Evolutionary conservation across 495 filamentous ascomycete genomes (phyloP), one percentile per base, ranked within the genome.

Genomic region (Cenococcum geophilum): DNA sequence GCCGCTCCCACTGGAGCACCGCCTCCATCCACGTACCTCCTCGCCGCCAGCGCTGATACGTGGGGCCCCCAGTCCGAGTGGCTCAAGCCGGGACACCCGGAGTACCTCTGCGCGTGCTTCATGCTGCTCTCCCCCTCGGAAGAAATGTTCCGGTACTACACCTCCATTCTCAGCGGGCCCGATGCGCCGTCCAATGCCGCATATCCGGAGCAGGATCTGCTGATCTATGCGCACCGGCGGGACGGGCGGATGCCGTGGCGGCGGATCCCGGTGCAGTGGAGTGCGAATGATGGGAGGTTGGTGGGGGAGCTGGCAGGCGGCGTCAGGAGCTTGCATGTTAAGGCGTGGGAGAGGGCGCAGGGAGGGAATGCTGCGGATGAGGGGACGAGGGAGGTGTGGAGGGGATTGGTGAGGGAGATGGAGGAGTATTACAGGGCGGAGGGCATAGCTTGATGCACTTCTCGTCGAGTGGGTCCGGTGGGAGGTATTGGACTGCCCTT

Each of bases 51-150:
- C 32, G 32, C 61, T 1, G 61, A 63, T 22, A 63, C 61, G 3
- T 58, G 58, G 18, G 55, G 61, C 32, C 3, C 4, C 9, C 61
- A 63, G 43, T 6, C 22, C 3, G 43, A 51, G 23, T 63, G 61
- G 61, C 54, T 58, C 45, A 23, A 63, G 32, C 55, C 55, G 9
- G 61, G 48, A n/a, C 61, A 63, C 21, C 35, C 43, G 1, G 52
- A 63, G 21, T 63, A 58, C 48, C 61, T 63, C 25, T 63, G 61
- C 25, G 61, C 61, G 3, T 63, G 61, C 48, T 63, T 63, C 47
- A 63, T 63, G 61, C 55, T 58, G 1, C 21, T 58, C 21, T 23
- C 61, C 1, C 54, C 61, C 27, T 49, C 36, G 14, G n/a, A 22
- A 16, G 1, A 18, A 14, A 11, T 63, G 14, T 63, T 58, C 48